Percentiles rank a stretch among this genome's conserved stretches.
phyloP scores from a whole-genome alignment of 2,329 filamentous ascomycete species.

The Endoconidiophora laricicola region DNA sequence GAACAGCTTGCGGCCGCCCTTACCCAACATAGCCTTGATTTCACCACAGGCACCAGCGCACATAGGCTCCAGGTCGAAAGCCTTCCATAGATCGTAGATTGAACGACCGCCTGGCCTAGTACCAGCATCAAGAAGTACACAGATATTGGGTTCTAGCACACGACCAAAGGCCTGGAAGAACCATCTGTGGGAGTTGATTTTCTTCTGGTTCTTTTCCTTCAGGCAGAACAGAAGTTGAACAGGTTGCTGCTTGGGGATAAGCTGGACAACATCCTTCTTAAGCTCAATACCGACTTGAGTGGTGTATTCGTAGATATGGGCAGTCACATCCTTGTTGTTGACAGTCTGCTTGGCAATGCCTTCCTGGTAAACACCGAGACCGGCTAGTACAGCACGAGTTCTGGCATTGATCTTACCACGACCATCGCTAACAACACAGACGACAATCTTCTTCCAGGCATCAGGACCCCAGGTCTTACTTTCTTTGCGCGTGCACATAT shows the following conservation, averaged over 20 bases:
- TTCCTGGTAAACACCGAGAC: constrained; percentile 95
- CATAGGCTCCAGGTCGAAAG: constrained; percentile 94
- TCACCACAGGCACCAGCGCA: constrained; percentile 95
- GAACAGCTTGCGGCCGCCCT: constrained; percentile 67
- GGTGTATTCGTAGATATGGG: constrained; percentile 96
- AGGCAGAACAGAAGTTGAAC: constrained; percentile 96
- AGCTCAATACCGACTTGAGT: constrained; percentile 74
- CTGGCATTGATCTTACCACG: constrained; percentile 78
- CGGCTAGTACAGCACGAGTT: constrained; percentile 83
- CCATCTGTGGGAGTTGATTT: constrained; percentile 99
- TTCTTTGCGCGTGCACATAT: constrained; percentile 85
- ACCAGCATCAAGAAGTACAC: constrained; percentile 87
- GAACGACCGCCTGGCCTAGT: constrained; percentile 88
- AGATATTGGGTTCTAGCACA: constrained; percentile 88
- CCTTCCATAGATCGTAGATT: constrained; percentile 97
- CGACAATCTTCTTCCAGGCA: constrained; percentile 98
- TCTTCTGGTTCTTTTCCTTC: constrained; percentile 99
- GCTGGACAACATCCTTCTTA: constrained; percentile 73
- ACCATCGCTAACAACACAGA: constrained; percentile 90
- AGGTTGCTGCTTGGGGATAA: constrained; percentile 74
- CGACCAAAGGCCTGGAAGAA: constrained; percentile 95
- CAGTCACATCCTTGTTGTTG: constrained; percentile 87
- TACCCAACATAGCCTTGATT: constrained; percentile 93
- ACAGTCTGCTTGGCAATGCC: constrained; percentile 98
- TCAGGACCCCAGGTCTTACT: constrained; percentile 93